Base-by-base conservation (phyloP, 805 yeast genomes). In the Lachancea cidri region DNA sequence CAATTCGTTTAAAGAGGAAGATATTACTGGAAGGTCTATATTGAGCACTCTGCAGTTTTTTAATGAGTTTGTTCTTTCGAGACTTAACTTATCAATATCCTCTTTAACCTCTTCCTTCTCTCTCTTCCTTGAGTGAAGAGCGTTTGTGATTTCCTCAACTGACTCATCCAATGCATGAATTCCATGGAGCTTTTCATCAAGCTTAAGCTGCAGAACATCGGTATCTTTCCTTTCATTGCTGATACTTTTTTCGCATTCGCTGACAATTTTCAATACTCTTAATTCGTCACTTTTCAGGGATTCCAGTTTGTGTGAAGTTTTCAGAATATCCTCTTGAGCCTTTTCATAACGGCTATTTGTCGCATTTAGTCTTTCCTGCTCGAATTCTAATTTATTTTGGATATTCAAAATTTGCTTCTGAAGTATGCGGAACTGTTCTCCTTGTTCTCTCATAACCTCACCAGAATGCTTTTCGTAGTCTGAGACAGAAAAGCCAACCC, bases 401-500 rank as follows among this genome's bases (percentile, higher is more conserved):
- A 86, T 60, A 5, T 77, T 72, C 13, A 81, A 62, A 14, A 83
- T 73, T 41, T 84, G 83, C 44, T 78, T 79, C 31, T 76, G 66
- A 43, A 75, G 74, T 47, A 78, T 78, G 1, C 83, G 70, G 34
- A 79, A 67, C 54, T 83, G 86, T 44, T 76, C 77, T 1, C 80
- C 69, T 39, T 77, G 76, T 24, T 70, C 69, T 54, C 84, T 68
- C 37, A 75, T 54, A 3, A 73, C 62, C 4, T 76, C 66, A 4
- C 91, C 89, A 41, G 81, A 84, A 9, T 76, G 67, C 33, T 66
- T 67, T 57, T 88, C 96, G 57, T 83, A 88, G 25, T 82, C 87
- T 35, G 72, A 68, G 30, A 87, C 77, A 5, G 64, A 57, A 50
- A 86, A 77, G 0, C 78, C 77, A 39, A 81, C 63, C 42, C 62